Evolutionary conservation across 768 basidiomycete species (phyloP), one percentile per base, ranked within the genome.

Genomic region (Pholiota conissans): DNA sequence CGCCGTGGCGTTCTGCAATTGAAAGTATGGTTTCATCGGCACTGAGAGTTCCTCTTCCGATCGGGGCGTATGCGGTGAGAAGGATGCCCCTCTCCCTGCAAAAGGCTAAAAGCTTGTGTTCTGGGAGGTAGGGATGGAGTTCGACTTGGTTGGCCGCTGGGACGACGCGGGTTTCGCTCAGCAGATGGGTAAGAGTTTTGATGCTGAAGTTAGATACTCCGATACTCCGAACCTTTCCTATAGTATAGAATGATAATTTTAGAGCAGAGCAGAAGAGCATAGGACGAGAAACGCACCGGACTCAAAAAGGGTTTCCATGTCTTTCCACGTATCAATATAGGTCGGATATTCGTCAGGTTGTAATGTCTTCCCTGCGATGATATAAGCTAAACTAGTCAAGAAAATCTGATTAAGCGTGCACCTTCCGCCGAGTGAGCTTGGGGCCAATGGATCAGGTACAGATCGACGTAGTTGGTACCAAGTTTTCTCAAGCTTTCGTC

Each of bases 131-230:
- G 8, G 52, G 52, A 29, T 53, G 52, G 3, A 35, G 18, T 11
- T 53, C 52, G 39, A 53, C 52, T 29, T 53, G 52, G 27, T 53
- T 53, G 7, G 42, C 52, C 2, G 52, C 52, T 8, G 52, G 52
- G 3, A 53, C 40, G 13, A 53, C 26, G 10, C 16, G 37, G 2
- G 37, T 30, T 18, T 42, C 22, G 26, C 29, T n/a, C 24, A 53
- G 14, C 5, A 53, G 32, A 30, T 53, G 52, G 11, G 37, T 45
- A n/a, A 53, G 24, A 10, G 52, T 53, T 20, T 53, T 53, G 24
- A 53, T 42, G 39, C 52, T 53, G 39, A 53, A 53, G 40, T 53
- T 53, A 14, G 52, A 53, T 3, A 53, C 52, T 10, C 52, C 52
- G 22, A 53, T 53, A 28, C 52, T 53, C 18, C 39, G 37, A 0